Evolutionary conservation across 2,329 filamentous ascomycete species (phyloP).

Genomic region (Nothopassalora personata): DNA sequence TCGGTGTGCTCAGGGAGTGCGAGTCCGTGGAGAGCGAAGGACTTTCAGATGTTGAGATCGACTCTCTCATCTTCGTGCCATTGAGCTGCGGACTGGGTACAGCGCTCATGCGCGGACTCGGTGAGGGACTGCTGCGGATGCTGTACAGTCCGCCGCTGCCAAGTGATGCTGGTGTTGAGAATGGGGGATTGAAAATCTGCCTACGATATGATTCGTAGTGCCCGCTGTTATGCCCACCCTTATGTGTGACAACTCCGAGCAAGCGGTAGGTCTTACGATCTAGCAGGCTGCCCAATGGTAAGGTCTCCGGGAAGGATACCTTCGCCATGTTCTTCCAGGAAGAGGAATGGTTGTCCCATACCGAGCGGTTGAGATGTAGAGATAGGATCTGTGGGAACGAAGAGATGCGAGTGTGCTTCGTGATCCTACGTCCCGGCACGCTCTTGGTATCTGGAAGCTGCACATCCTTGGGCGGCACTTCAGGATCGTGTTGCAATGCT

Average conservation of each 20-base stretch:
- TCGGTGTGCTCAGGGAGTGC: conserved; percentile 13
- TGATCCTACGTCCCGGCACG: conserved; percentile 77
- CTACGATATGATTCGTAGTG: conserved; percentile 96
- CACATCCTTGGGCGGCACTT: conserved; percentile 66
- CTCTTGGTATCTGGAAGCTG: conserved; percentile 66
- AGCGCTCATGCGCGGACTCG: conserved; percentile 36
- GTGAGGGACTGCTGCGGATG: conserved; percentile 37
- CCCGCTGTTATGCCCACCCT: conserved; percentile 90
- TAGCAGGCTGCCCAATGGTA: conserved; percentile 74
- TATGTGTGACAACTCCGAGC: conserved; percentile 84
- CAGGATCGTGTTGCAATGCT: conserved; percentile 75
- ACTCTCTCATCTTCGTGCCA: conserved; percentile 5
- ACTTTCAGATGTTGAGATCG: conserved; percentile 5
- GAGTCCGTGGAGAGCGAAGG: conserved; percentile 10
- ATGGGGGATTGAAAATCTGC: conserved; percentile 73
- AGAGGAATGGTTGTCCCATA: conserved; percentile 66
- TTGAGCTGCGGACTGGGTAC: conserved; percentile 7
- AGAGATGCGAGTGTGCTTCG: conserved; percentile 81
- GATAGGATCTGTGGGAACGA: conserved; percentile 84
- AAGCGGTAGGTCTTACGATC: conserved; percentile 76
- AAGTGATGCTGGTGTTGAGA: conserved; percentile 75
- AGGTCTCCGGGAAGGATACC: conserved; percentile 81
- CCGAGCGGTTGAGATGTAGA: conserved; percentile 86
- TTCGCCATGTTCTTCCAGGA: conserved; percentile 94
- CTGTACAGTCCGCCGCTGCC: conserved; percentile 70